Evolutionary conservation across 1,139 yeast genomes (phyloP), one percentile per base, ranked within the genome.

Genomic region (Meyerozyma guilliermondii): DNA sequence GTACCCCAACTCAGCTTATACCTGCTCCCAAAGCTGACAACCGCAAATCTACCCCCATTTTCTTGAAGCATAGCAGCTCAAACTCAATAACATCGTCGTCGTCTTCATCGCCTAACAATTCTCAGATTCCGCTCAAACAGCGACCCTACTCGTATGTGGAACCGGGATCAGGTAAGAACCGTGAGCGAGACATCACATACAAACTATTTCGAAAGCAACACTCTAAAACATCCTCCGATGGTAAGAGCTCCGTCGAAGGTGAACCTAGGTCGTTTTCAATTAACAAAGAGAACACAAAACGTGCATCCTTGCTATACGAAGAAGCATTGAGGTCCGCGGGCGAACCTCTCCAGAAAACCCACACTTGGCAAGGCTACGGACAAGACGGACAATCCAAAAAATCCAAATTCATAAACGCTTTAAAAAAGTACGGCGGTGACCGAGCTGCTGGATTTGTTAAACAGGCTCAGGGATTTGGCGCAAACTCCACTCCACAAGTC

Each of bases 91-190:
- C 53, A 11, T 53, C 61, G 1, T 46, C 53, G n/a, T 38, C 54
- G 6, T 51, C 59, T 8, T 33, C 36, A 2, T 33, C 36, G 8
- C 39, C 47, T 3, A 42, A 36, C 20, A 36, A 39, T 9, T 39
- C 42, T 13, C 31, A 38, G 20, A 31, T 29, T 17, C 53, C 38
- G 41, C 56, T 47, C 44, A 55, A 67, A 49, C 67, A 67, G 38
- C 59, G 87, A 35, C 86, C 87, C 0, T 66, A 68, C 39, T 81
- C 87, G 0, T 76, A 78, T 28, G 62, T 76, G 23, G 87, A 81
- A 42, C 62, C 68, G 1, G 52, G 58, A 6, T 40, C 52, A n/a
- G 45, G 48, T 23, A 65, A 57, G 41, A 38, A 30, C 7, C 20
- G 49, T 9, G 33, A 47, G 8, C 60, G 58, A 38, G 66, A 52